These are phyloP conservation scores for Eucalyptus tenuipes DNA, from an alignment of 345 rosid genomes.

Conservation along the genomic window DNA sequence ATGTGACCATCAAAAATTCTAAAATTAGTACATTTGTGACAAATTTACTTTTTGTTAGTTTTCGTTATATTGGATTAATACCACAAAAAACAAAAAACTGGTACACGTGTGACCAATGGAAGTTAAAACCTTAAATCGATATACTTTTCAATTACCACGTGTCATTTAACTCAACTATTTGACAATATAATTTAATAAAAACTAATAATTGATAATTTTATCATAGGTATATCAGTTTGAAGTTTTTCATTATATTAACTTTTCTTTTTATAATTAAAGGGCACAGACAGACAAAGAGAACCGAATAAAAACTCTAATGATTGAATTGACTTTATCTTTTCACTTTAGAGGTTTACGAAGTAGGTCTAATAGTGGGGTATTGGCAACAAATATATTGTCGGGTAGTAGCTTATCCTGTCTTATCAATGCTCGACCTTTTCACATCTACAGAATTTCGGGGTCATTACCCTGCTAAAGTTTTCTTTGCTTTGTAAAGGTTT, in stretches of 20 bases:
- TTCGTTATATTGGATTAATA: too few species aligned
- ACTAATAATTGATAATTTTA: too few species aligned
- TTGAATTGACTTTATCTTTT: neutral
- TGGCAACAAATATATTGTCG: neutral
- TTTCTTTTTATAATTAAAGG: neutral
- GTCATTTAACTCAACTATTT: too few species aligned
- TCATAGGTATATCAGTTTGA: accelerated
- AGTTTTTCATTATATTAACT: too few species aligned
- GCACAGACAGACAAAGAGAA: accelerated
- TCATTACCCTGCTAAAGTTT: neutral
- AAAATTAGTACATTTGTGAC: accelerated
- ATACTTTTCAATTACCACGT: accelerated
- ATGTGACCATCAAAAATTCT: too few species aligned
- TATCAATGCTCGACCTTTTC: neutral
- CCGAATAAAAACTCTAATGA: neutral
- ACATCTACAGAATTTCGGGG: neutral
- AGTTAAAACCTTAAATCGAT: too few species aligned
- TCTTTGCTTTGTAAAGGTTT: neutral
- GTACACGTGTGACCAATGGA: too few species aligned
- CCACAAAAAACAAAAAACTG: accelerated
- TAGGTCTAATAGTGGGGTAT: neutral
- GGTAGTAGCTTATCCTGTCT: neutral
- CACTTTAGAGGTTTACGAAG: neutral
- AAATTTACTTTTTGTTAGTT: too few species aligned
- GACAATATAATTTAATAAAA: too few species aligned